Evolutionary conservation across 2,329 filamentous ascomycete species (phyloP).

Genomic region (Arthrobotrys conoides): DNA sequence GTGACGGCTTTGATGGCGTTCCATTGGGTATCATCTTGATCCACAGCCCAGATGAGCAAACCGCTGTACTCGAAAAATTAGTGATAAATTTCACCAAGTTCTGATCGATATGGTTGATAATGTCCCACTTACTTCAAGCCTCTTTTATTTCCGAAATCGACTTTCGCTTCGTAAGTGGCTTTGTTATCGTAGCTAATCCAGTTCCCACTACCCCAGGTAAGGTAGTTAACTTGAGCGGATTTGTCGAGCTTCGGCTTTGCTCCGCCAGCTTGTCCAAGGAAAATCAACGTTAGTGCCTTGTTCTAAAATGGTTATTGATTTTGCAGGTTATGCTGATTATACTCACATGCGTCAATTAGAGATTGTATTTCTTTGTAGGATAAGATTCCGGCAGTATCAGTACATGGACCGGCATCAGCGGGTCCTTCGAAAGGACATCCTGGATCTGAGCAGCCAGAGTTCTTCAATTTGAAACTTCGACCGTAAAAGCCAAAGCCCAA

Average conservation of each 20-base stretch:
- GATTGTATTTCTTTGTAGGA: slow-evolving; percentile 51
- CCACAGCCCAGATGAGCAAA: slow-evolving; percentile 66
- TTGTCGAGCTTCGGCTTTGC: slow-evolving; percentile 42
- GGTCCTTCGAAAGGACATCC: slow-evolving; percentile 62
- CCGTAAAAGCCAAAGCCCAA: slow-evolving; percentile 63
- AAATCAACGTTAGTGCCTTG: slow-evolving; percentile 5
- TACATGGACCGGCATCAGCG: slow-evolving; percentile 47
- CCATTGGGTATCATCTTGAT: slow-evolving; percentile 64
- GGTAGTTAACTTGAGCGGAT: slow-evolving; percentile 44
- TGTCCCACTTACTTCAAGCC: slow-evolving; percentile 61
- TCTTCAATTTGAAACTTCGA: slow-evolving; percentile 63
- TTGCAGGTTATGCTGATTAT: background rate
- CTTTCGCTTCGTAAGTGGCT: slow-evolving; percentile 41
- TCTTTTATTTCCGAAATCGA: slow-evolving; percentile 44
- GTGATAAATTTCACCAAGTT: slow-evolving; percentile 15
- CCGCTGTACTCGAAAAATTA: slow-evolving; percentile 40
- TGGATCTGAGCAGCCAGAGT: slow-evolving; percentile 62
- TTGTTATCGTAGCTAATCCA: slow-evolving; percentile 52
- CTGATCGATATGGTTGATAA: background rate
- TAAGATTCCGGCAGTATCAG: slow-evolving; percentile 44
- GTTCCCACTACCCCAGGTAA: slow-evolving; percentile 44
- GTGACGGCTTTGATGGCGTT: slow-evolving; percentile 59
- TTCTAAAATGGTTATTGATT: background rate
- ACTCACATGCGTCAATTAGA: slow-evolving; percentile 40
- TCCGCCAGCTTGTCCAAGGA: slow-evolving; percentile 31